Evolutionary conservation across 192 early-diverging fungal genomes (phyloP).

Genomic region (Spizellomyces punctatus): DNA sequence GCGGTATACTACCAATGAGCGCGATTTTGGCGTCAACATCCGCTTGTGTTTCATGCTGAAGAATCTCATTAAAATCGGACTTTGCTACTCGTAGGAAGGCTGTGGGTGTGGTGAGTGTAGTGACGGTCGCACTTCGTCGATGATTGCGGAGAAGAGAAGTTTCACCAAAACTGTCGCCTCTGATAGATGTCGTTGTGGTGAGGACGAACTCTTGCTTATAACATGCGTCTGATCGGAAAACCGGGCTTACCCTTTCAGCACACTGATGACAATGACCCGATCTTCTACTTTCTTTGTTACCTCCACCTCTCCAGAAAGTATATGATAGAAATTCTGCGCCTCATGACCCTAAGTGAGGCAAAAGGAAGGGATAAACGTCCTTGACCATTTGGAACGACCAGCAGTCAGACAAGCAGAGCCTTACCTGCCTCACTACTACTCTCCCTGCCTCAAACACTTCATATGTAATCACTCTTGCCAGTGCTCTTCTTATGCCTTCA

Average conservation of each 20-base stretch:
- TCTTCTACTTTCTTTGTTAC: constrained; percentile 5
- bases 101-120: not conserved
- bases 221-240: not conserved
- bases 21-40: constrained; percentile 3
- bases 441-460: constrained; percentile 6
- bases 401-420: too few species aligned
- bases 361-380: not conserved
- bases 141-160: constrained; percentile 3
- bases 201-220: not conserved
- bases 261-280: not conserved
- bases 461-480: constrained; percentile 3
- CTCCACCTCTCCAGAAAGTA: constrained; percentile 6
- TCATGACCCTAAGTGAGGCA: not conserved
- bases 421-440: constrained; percentile 1
- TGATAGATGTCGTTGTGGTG: not conserved
- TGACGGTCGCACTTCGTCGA: not conserved
- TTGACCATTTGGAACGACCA: too few species aligned
- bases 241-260: not conserved
- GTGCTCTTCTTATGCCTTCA: not conserved
- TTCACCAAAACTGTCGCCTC: constrained; percentile 15
- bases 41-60: not conserved
- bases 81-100: not conserved
- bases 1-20: not conserved
- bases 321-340: constrained; percentile 7
- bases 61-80: not conserved